A percentile compares a stretch with the other conserved stretches of the same genome.
These are phyloP conservation scores for Corinectria fuckeliana DNA, from an alignment of 2,329 filamentous ascomycete species.

Conservation along the genomic window DNA sequence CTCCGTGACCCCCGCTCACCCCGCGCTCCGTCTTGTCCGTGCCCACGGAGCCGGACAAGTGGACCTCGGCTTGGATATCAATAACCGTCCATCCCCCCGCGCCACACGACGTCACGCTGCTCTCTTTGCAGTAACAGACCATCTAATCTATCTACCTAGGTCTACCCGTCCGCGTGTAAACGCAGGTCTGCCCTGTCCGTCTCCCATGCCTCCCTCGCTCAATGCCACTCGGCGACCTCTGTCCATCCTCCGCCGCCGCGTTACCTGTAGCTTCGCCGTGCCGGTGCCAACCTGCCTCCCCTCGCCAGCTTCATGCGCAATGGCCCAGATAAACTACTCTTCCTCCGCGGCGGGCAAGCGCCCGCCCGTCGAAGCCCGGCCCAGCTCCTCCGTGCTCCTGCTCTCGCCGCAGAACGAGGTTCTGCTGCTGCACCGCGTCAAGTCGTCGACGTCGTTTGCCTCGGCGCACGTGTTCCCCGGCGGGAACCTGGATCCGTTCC, in stretches of 20 bases:
- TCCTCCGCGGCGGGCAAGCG: slow-evolving; percentile 33
- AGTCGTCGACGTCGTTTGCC: slow-evolving; percentile 82
- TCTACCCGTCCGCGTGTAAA: neutral
- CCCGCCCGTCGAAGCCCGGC: slow-evolving; percentile 55
- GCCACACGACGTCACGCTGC: slow-evolving; percentile 18
- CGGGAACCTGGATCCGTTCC: slow-evolving; percentile 77
- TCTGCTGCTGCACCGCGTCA: slow-evolving; percentile 84
- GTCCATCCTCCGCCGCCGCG: slow-evolving; percentile 9
- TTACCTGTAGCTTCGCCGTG: slow-evolving; percentile 11
- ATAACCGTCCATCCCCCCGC: neutral
- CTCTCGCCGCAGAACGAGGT: slow-evolving; percentile 88
- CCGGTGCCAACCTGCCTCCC: neutral
- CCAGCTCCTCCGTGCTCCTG: slow-evolving; percentile 80
- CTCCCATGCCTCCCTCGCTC: slow-evolving; percentile 25
- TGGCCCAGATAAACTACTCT: slow-evolving; percentile 25
- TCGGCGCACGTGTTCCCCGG: slow-evolving; percentile 96
- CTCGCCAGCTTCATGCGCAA: slow-evolving; percentile 1
- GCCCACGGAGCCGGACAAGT: slow-evolving; percentile 16
- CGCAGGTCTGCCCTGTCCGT: too few relatives aligned
- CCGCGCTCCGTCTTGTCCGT: slow-evolving; percentile 15
- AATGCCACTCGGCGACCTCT: slow-evolving; percentile 21
- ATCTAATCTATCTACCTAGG: too few relatives aligned
- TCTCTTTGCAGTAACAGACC: neutral
- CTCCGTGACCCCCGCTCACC: slow-evolving; percentile 4
- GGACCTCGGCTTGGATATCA: slow-evolving; percentile 32